phyloP scores from a whole-genome alignment of 2,329 filamentous ascomycete genomes.

The Aspergillus glaucus region DNA sequence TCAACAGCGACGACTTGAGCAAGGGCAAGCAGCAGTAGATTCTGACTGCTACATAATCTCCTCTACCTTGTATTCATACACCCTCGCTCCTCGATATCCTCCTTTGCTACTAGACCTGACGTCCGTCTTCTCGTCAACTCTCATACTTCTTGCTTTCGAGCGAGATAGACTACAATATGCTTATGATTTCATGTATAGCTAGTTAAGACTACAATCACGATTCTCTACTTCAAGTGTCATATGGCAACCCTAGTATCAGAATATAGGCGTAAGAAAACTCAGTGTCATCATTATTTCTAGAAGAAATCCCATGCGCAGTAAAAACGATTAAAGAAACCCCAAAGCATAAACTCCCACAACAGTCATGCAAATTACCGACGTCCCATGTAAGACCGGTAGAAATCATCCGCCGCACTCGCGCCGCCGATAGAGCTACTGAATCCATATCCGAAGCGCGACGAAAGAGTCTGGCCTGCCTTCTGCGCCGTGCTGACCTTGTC shows the following conservation, averaged over 20 bases:
- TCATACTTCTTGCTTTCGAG: too few species aligned
- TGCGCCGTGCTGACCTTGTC: constrained; percentile 77
- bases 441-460: constrained; percentile 34
- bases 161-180: neutral
- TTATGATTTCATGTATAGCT: neutral
- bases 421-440: constrained; percentile 30
- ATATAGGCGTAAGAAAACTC: neutral
- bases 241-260: neutral
- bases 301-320: neutral
- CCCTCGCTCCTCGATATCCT: neutral
- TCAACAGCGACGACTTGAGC: constrained; percentile 66
- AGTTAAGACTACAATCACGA: neutral
- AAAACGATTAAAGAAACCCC: neutral
- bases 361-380: constrained; percentile 47
- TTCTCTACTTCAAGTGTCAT: too few species aligned
- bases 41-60: neutral
- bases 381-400: constrained; percentile 83
- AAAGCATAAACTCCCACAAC: neutral
- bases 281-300: neutral
- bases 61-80: neutral
- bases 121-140: too few species aligned
- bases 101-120: neutral
- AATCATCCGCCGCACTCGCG: constrained; percentile 72
- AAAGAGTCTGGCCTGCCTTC: constrained; percentile 60
- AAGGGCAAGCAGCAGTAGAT: constrained; percentile 58